A percentile compares a stretch with the other conserved stretches of the same genome.
phyloP scores from a whole-genome alignment of 2,329 filamentous ascomycete species.

The Hypoxylon sp. region DNA sequence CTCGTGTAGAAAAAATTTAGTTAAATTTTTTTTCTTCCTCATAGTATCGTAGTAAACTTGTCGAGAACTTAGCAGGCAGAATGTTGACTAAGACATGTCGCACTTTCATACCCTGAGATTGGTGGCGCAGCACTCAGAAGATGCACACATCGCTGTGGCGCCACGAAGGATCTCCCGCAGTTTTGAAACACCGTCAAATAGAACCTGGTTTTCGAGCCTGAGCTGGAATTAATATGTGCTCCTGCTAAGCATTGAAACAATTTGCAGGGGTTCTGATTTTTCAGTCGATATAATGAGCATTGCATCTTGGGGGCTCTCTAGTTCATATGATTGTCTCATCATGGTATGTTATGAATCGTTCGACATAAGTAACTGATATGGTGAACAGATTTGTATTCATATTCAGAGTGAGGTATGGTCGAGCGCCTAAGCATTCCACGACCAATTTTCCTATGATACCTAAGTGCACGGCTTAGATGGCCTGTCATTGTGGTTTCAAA shows the following conservation, averaged over 20 bases:
- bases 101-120: background rate
- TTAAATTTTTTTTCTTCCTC: constrained; percentile 1
- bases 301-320: background rate
- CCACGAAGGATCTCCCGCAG: constrained; percentile 24
- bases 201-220: constrained; percentile 14
- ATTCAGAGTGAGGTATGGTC: background rate
- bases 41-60: background rate
- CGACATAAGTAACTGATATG: background rate
- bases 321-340: background rate
- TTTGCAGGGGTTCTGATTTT: background rate
- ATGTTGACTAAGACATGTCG: constrained; percentile 1
- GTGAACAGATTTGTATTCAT: constrained; percentile 9
- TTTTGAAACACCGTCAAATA: constrained; percentile 34
- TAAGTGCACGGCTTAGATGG: constrained; percentile 1
- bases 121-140: constrained; percentile 29
- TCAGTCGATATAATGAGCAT: background rate
- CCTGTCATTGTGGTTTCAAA: background rate
- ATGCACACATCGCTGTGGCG: constrained; percentile 25
- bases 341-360: background rate
- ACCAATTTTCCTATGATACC: constrained; percentile 13
- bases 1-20: background rate
- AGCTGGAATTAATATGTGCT: constrained; percentile 2
- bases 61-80: background rate
- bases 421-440: background rate
- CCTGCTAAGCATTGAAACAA: constrained; percentile 20